Evolutionary conservation across 345 rosid species (phyloP).

Genomic region (Carallia brachiata): DNA sequence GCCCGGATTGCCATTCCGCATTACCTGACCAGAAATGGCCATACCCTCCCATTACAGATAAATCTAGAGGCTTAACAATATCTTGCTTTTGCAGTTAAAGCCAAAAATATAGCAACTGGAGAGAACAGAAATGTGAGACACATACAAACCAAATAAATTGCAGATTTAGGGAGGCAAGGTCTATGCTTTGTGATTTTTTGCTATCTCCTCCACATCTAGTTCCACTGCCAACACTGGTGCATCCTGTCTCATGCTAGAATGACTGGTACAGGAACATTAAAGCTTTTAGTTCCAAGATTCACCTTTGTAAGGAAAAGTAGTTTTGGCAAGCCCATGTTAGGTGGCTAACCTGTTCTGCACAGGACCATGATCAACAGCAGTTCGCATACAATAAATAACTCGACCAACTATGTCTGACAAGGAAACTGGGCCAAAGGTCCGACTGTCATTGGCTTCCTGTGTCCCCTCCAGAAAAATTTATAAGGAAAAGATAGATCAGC

Average conservation of each 20-base stretch:
- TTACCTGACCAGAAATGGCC: slow-evolving; percentile 7
- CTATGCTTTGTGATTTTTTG: slow-evolving; percentile 69
- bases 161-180: slow-evolving; percentile 1
- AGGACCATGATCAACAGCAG: slow-evolving; percentile 92
- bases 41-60: slow-evolving; percentile 3
- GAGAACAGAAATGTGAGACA: background rate
- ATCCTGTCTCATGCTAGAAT: slow-evolving; percentile 57
- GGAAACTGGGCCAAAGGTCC: slow-evolving; percentile 83
- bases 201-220: slow-evolving; percentile 91
- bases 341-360: slow-evolving; percentile 74
- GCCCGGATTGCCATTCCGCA: background rate
- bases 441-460: slow-evolving; percentile 91
- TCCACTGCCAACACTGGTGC: slow-evolving; percentile 78
- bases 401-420: slow-evolving; percentile 74
- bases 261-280: slow-evolving; percentile 37
- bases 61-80: background rate
- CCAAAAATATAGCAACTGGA: background rate
- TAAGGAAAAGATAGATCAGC: slow-evolving; percentile 6
- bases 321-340: background rate
- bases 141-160: slow-evolving; percentile 24
- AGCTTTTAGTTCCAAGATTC: slow-evolving; percentile 11
- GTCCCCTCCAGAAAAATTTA: slow-evolving; percentile 6
- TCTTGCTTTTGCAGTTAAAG: slow-evolving; percentile 1
- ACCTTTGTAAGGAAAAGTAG: background rate
- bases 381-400: slow-evolving; percentile 72